These are phyloP conservation scores for Hypoxylon crocopeplum DNA, from an alignment of 495 filamentous ascomycete genomes.

Conservation along the genomic window DNA sequence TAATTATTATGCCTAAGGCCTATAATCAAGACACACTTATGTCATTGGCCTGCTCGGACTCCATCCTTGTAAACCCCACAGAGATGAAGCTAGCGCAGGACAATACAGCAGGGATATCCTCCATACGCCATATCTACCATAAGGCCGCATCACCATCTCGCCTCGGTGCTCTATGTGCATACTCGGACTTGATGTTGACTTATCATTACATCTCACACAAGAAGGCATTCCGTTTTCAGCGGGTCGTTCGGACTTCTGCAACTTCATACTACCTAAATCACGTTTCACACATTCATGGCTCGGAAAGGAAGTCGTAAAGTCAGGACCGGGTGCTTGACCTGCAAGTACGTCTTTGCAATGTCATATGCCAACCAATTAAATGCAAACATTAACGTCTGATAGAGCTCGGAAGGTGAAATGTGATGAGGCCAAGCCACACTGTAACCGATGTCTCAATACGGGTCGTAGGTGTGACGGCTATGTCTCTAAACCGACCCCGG, in stretches of 20 bases:
- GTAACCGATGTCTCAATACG: slow-evolving; percentile 39
- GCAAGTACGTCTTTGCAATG: slow-evolving; percentile 43
- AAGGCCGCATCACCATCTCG: slow-evolving; percentile 4
- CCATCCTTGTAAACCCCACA: slow-evolving; percentile 11
- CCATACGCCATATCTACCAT: slow-evolving; percentile 10
- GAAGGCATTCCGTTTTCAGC: slow-evolving; percentile 2
- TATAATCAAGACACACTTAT: not conserved
- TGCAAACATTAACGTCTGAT: slow-evolving; percentile 3
- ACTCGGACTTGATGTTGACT: not conserved
- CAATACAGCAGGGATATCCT: slow-evolving; percentile 10
- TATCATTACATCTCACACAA: slow-evolving; percentile 1
- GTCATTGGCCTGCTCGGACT: slow-evolving; percentile 26
- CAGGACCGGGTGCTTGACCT: slow-evolving; percentile 46
- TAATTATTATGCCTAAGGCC: not conserved
- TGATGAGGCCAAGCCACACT: slow-evolving; percentile 46
- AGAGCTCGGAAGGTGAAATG: slow-evolving; percentile 48
- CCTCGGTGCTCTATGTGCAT: not conserved
- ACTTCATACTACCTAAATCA: not conserved
- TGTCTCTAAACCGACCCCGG: slow-evolving; percentile 29
- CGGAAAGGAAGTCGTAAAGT: slow-evolving; percentile 49
- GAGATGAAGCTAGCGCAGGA: not conserved
- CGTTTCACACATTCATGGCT: slow-evolving; percentile 32
- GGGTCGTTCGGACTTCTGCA: slow-evolving; percentile 1
- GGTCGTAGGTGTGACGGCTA: slow-evolving; percentile 45
- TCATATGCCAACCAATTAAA: slow-evolving; percentile 1